Percentiles rank a stretch among this genome's conserved stretches.
Conservation (phyloP, 2,329 filamentous ascomycete species). For the Fusarium avenaceum region DNA sequence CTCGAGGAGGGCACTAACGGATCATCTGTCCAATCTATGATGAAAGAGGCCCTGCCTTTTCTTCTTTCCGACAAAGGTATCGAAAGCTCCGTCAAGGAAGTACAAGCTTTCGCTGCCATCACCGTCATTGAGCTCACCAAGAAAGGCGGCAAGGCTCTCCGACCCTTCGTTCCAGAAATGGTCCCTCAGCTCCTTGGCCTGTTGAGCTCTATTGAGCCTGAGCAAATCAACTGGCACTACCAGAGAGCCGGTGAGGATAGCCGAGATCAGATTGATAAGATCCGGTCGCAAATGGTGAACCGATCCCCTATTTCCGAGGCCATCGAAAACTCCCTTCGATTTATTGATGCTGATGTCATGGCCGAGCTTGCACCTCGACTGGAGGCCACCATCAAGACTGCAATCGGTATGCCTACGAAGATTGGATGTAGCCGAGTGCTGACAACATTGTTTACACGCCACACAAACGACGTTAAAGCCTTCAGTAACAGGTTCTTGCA, state of each 20-base stretch:
- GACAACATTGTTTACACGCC: constrained; percentile 85
- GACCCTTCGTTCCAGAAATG: constrained; percentile 84
- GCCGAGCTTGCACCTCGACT: constrained; percentile 77
- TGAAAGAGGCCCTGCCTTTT: constrained; percentile 90
- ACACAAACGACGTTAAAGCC: constrained; percentile 79
- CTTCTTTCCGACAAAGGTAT: constrained; percentile 89
- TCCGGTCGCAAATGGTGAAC: constrained; percentile 84
- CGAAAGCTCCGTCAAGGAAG: constrained; percentile 89
- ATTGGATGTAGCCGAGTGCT: constrained; percentile 90
- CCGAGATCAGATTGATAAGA: constrained; percentile 89
- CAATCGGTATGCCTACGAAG: constrained; percentile 93
- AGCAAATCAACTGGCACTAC: constrained; percentile 92
- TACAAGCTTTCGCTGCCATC: constrained; percentile 83
- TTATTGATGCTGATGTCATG: constrained; percentile 85
- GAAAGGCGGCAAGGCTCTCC: constrained; percentile 82
- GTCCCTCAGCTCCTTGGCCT: constrained; percentile 84
- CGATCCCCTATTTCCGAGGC: constrained; percentile 92
- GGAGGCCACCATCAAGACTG: constrained; percentile 83
- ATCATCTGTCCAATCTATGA: constrained; percentile 80
- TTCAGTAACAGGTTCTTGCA: constrained; percentile 83
- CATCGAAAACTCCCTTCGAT: constrained; percentile 88
- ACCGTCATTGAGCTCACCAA: constrained; percentile 92
- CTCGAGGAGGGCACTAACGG: constrained; percentile 82
- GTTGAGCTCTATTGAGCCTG: constrained; percentile 88
- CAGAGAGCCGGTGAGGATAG: constrained; percentile 89